Evolutionary conservation across 164 flowering plant genomes (phyloP), one percentile per base, ranked within the genome.

Genomic region (Vitis riparia): DNA sequence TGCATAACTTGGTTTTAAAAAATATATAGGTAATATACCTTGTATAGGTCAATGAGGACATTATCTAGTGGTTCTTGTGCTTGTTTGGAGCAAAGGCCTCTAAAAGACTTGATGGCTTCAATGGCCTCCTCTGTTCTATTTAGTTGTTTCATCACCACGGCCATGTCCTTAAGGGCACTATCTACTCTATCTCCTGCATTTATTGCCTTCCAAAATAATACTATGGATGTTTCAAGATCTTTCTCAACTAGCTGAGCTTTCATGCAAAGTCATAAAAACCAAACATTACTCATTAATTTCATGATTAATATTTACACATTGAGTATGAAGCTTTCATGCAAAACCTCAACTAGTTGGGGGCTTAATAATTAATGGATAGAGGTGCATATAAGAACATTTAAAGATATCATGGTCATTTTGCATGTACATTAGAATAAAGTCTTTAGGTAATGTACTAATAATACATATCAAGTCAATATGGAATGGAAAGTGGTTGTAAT

Each of bases 121-220:
- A 85, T 85, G 78, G 85, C 88, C 65, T 85, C 87, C 58, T 83
- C 81, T 13, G 77, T 37, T 64, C 87, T 68, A 69, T 83, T 76
- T 7, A 79, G 61, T 60, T 85, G 87, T 77, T 85, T 85, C 89
- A 83, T 83, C 63, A 85, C 89, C 11, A 85, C 85, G 0, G 85
- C 89, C 89, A 85, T 83, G 72, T 85, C 88, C 64, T 85, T 85
- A 5, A 85, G 64, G 2, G 88, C 88, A 71, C 87, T 84, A 11
- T 84, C 87, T n/a, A 82, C 84, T 78, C 82, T 80, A 60, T 85
- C 88, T 49, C 88, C 85, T 15, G 76, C 80, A 66, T 85, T 83
- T 72, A 85, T 83, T 8, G 89, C 87, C 65, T 76, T 77, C 89
- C 87, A 85, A 69, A 85, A 85, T 72, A 60, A 76, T 2, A 75